Evolutionary conservation across 2,329 filamentous ascomycete species (phyloP), one percentile per base, ranked within the genome.

Genomic region (Pyrenophora tritici-repentis): DNA sequence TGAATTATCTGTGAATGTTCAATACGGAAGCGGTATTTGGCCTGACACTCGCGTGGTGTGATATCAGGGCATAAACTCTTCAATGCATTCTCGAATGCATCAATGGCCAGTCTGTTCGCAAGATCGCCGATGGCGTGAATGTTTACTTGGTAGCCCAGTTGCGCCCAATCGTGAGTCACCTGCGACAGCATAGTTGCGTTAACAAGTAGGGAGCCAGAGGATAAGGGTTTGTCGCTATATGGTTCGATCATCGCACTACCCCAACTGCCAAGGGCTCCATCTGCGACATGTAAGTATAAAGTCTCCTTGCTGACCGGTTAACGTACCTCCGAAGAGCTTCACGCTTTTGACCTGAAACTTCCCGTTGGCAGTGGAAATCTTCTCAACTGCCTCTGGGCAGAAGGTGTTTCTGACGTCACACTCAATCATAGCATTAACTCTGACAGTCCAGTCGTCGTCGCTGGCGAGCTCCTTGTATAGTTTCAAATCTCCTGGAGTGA

Each of bases 1-100:
- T 87, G 83, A 52, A 89, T 84, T 59, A 89, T 88, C 61, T 89
- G 87, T 0, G 86, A 74, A 73, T 90, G 87, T 66, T 89, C 87
- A 62, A 90, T 85, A 56, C 86, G 83, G 73, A 88, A 84, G 29
- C 86, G 82, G 50, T 78, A 76, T 6, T 67, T 66, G n/a, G 74
- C 60, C 59, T 86, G 83, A 62, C 85, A 86, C 22, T 73, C 64
- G n/a, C 66, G 56, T 14, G 59, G 62, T 45, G 61, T 59, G 26
- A 58, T 58, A 5, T 65, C 67, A 12, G 80, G 78, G 55, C 86
- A 88, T 14, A 82, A 63, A 16, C 76, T 64, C n/a, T 74, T 70
- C 4, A 88, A 77, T 8, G 83, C 82, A 6, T 77, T 75, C 39
- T 83, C 79, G 43, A 89, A 80, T 7, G 86, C 85, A 58, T 87